phyloP scores from a whole-genome alignment of 106 monocot species.

The Narthecium ossifragum region DNA sequence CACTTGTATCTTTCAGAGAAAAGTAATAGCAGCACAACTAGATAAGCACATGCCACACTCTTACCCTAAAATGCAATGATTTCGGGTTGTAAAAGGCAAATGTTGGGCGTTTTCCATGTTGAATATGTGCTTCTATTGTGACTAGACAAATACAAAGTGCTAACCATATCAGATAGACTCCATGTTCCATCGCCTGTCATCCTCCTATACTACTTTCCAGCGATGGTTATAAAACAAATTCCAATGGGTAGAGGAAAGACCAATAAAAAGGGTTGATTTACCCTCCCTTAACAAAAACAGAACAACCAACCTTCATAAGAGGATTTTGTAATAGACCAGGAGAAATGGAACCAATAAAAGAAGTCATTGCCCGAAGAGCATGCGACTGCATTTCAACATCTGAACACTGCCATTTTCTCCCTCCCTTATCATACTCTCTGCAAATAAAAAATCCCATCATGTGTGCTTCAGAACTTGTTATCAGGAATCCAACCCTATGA shows the following conservation, averaged over 20 bases:
- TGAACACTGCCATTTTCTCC: slow-evolving; percentile 43
- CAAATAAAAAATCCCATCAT: background rate
- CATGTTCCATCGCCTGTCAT: too few species aligned
- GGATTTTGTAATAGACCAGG: slow-evolving; percentile 25
- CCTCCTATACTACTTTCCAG: too few species aligned
- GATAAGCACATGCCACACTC: too few species aligned
- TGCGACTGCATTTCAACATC: slow-evolving; percentile 51
- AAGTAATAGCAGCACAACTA: too few species aligned
- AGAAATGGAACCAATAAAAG: slow-evolving; percentile 36
- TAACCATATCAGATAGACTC: background rate
- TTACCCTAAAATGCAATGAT: too few species aligned
- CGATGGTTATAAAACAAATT: background rate
- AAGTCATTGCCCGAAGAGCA: slow-evolving; percentile 37
- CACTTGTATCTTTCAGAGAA: too few species aligned
- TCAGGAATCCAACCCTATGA: background rate
- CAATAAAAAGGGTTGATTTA: background rate
- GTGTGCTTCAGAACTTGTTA: background rate
- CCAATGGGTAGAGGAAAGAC: background rate
- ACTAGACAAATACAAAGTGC: background rate
- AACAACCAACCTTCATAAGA: slow-evolving; percentile 51
- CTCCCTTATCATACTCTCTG: slow-evolving; percentile 28
- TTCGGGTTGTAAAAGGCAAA: too few species aligned
- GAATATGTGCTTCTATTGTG: too few species aligned
- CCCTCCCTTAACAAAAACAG: background rate
- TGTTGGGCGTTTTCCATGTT: too few species aligned